A percentile compares a stretch with the other conserved stretches of the same genome.
Conservation (phyloP, 352 stramenopile genomes). For the Globisporangium alternatum region DNA sequence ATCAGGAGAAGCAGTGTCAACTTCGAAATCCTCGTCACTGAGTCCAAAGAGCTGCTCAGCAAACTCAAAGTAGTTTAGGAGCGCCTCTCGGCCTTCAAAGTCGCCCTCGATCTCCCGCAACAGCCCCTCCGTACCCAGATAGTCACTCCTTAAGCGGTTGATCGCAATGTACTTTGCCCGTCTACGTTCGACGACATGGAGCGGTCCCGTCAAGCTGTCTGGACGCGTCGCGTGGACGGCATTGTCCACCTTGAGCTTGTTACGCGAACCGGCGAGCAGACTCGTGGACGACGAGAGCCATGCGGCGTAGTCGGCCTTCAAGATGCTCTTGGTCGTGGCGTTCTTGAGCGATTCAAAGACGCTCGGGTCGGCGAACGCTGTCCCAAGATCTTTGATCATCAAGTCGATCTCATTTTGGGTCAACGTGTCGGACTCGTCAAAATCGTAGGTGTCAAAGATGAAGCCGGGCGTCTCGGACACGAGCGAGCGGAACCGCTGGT, state of each 20-base stretch:
- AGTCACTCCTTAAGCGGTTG: constrained; percentile 88
- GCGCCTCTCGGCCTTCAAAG: constrained; percentile 71
- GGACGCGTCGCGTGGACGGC: constrained; percentile 88
- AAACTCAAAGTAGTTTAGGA: constrained; percentile 73
- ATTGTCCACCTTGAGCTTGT: constrained; percentile 90
- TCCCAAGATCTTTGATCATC: constrained; percentile 62
- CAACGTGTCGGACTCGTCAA: constrained; percentile 53
- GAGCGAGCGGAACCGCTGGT: constrained; percentile 51
- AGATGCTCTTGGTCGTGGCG: constrained; percentile 33
- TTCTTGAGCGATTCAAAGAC: constrained; percentile 43
- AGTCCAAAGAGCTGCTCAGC: constrained; percentile 70
- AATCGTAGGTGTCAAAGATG: constrained; percentile 74
- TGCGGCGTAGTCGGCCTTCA: constrained; percentile 40
- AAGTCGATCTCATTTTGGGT: constrained; percentile 63
- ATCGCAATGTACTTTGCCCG: constrained; percentile 95
- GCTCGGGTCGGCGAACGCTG: constrained; percentile 33
- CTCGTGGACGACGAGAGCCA: constrained; percentile 69
- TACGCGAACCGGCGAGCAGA: constrained; percentile 44
- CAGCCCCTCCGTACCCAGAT: constrained; percentile 73
- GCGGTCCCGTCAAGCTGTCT: constrained; percentile 89
- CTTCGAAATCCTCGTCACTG: constrained; percentile 39
- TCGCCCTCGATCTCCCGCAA: constrained; percentile 75
- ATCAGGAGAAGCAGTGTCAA: constrained; percentile 11
- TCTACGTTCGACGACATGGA: constrained; percentile 86
- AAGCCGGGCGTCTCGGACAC: constrained; percentile 44